Conservation (phyloP, 306 rosid genomes). For the Vigna unguiculata region DNA sequence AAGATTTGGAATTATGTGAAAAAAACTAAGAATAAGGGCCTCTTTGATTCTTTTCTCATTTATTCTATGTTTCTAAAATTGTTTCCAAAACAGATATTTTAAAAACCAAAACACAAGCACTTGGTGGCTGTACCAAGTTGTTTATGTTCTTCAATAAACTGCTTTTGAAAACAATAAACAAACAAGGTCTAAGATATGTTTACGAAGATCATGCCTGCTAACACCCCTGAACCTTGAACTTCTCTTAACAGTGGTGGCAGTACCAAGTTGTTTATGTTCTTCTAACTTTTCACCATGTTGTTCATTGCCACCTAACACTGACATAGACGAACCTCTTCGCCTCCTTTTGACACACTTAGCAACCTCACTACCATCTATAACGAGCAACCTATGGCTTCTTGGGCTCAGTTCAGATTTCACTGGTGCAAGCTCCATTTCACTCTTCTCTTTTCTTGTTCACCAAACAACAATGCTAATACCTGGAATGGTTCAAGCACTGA, state of each 20-base stretch:
- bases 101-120: no score
- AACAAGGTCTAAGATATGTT: neutral
- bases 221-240: conserved; percentile 87
- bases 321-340: conserved; percentile 52
- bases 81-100: no score
- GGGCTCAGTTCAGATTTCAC: conserved; percentile 57
- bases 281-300: conserved; percentile 44
- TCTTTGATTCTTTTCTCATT: neutral
- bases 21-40: neutral
- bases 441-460: neutral
- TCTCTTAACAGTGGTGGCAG: conserved; percentile 69
- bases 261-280: conserved; percentile 37
- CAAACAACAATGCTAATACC: conserved; percentile 29
- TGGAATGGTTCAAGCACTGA: conserved; percentile 29
- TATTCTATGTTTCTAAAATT: neutral
- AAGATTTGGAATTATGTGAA: neutral
- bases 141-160: no score
- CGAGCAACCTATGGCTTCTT: conserved; percentile 46
- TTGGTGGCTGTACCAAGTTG: no score
- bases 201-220: conserved; percentile 57
- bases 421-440: conserved; percentile 54
- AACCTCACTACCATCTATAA: conserved; percentile 50
- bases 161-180: neutral
- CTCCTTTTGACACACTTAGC: conserved; percentile 59
- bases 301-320: conserved; percentile 38